Percentiles rank a stretch among this genome's conserved stretches.
Evolutionary conservation across 345 rosid genomes (phyloP).

Genomic region (Linum tenue): DNA sequence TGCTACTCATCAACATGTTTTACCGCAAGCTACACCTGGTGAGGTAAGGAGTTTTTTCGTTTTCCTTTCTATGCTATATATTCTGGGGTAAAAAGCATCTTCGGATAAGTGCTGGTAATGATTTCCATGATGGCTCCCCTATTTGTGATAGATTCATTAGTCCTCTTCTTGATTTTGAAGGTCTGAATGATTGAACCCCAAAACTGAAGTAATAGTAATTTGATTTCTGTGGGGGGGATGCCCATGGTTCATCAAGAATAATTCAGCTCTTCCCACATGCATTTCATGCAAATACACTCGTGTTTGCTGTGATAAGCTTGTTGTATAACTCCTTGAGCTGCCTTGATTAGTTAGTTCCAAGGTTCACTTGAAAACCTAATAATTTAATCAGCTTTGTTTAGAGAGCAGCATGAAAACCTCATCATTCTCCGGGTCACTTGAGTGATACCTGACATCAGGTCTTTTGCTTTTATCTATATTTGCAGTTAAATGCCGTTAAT

Average conservation of each 20-base stretch:
- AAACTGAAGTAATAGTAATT: not conserved
- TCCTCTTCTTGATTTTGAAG: not conserved
- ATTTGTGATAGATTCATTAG: not conserved
- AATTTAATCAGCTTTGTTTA: too few relatives aligned
- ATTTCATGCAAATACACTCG: too few relatives aligned
- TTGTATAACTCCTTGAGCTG: not conserved
- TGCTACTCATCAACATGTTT: constrained; percentile 36
- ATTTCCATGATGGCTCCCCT: not conserved
- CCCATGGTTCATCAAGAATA: not conserved
- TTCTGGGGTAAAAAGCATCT: not conserved
- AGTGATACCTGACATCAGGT: not conserved
- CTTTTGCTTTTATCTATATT: not conserved
- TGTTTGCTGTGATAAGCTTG: not conserved
- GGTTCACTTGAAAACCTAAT: not conserved
- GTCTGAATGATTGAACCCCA: not conserved
- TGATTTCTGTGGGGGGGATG: not conserved
- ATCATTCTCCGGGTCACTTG: not conserved
- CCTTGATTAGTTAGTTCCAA: not conserved
- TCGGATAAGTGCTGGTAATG: not conserved
- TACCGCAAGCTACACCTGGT: constrained; percentile 38
- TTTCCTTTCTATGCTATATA: not conserved
- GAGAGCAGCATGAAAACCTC: not conserved
- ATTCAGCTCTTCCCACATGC: not conserved
- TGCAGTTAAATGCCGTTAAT: constrained; percentile 42
- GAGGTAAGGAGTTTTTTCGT: constrained; percentile 42